A percentile compares a stretch with the other conserved stretches of the same genome.
Evolutionary conservation across 768 basidiomycete genomes (phyloP).

Genomic region (Termitomyces sp.): DNA sequence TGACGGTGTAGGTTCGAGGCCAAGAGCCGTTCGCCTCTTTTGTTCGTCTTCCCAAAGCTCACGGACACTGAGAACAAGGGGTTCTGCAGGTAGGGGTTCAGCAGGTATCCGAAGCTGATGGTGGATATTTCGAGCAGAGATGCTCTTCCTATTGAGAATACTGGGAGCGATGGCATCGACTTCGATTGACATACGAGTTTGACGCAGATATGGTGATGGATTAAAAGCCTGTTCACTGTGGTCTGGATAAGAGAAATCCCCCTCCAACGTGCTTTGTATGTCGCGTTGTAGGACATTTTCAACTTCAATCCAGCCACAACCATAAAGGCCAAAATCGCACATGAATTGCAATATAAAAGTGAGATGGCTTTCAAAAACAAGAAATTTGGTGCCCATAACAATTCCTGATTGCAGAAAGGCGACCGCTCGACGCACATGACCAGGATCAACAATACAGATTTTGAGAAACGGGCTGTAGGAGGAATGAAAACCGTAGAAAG

Average conservation of each 20-base stretch:
- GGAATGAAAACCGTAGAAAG: constrained; percentile 93
- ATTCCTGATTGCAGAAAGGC: constrained; percentile 80
- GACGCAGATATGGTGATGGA: constrained; percentile 57
- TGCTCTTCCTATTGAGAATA: constrained; percentile 77
- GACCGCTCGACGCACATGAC: constrained; percentile 60
- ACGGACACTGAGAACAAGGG: constrained; percentile 81
- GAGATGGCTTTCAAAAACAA: constrained; percentile 87
- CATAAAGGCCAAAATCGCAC: constrained; percentile 92
- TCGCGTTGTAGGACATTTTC: constrained; percentile 60
- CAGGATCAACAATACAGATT: constrained; percentile 71
- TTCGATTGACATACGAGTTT: constrained; percentile 72
- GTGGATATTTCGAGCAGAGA: constrained; percentile 58
- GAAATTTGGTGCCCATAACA: constrained; percentile 76
- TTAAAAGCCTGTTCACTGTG: constrained; percentile 29
- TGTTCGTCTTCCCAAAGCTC: constrained; percentile 98
- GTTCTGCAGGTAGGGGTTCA: constrained; percentile 51
- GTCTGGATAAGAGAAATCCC: constrained; percentile 28
- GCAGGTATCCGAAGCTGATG: constrained; percentile 70
- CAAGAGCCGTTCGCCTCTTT: constrained; percentile 60
- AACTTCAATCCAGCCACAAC: constrained; percentile 87
- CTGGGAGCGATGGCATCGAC: constrained; percentile 78
- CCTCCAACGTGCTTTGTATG: constrained; percentile 23
- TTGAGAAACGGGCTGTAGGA: constrained; percentile 88
- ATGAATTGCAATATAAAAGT: constrained; percentile 88
- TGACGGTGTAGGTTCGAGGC: constrained; percentile 69